Conservation (phyloP, 352 stramenopile species). For the Paralagenidium karlingii region DNA sequence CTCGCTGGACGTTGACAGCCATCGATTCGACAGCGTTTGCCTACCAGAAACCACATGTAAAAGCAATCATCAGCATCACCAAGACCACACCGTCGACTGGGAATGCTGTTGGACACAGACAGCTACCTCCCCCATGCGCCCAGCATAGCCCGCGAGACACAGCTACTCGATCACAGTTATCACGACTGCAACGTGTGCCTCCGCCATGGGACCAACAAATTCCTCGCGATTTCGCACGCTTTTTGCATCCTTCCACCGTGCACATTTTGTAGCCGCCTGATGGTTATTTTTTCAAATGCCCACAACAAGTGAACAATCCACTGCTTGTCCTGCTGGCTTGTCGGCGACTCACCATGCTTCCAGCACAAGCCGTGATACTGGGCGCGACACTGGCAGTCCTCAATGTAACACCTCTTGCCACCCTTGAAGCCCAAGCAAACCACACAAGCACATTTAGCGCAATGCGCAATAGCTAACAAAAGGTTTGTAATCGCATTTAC, state of each 20-base stretch:
- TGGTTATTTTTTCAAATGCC: too few species aligned
- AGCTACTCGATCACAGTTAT: conserved; percentile 7
- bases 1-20: conserved; percentile 30
- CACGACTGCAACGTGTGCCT: conserved; percentile 1
- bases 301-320: too few species aligned
- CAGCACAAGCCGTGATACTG: conserved; percentile 32
- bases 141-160: conserved; percentile 34
- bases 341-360: conserved; percentile 29
- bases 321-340: too few species aligned
- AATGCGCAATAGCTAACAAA: too few species aligned
- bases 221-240: conserved; percentile 11
- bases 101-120: conserved; percentile 52
- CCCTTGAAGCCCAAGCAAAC: too few species aligned
- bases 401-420: conserved; percentile 24
- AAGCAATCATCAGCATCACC: background rate
- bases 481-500: conserved; percentile 19
- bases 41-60: background rate
- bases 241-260: conserved; percentile 5
- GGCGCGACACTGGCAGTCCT: conserved; percentile 22
- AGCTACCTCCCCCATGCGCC: conserved; percentile 28
- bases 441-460: too few species aligned
- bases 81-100: too few species aligned
- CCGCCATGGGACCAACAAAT: conserved; percentile 12
- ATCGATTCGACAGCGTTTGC: conserved; percentile 17
- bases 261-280: conserved; percentile 10